Evolutionary conservation across 2,329 filamentous ascomycete species (phyloP).

Genomic region (Teratosphaeria destructans): DNA sequence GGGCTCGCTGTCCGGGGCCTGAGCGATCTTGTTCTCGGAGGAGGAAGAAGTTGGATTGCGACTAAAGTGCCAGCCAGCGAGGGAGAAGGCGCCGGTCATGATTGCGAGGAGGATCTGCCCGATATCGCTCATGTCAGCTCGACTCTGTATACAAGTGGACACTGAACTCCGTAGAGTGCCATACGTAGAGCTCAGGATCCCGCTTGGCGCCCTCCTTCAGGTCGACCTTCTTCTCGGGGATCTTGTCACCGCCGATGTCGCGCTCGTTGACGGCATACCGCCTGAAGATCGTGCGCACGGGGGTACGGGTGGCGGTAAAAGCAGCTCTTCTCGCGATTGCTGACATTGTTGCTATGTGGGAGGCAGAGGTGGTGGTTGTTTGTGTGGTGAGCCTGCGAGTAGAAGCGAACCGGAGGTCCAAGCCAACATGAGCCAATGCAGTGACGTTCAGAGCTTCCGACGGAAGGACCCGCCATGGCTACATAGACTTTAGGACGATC

Average conservation of each 20-base stretch:
- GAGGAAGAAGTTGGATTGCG: constrained; percentile 74
- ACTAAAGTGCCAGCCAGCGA: constrained; percentile 84
- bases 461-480: neutral
- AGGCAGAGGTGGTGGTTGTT: neutral
- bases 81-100: constrained; percentile 78
- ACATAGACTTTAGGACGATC: neutral
- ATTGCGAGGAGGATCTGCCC: constrained; percentile 78
- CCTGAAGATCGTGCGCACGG: constrained; percentile 20
- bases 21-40: constrained; percentile 67
- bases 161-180: constrained; percentile 14
- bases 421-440: neutral
- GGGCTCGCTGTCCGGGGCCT: constrained; percentile 72
- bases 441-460: neutral
- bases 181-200: constrained; percentile 67
- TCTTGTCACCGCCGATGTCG: neutral
- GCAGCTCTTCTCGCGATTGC: constrained; percentile 36
- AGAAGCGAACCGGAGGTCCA: neutral
- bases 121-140: neutral
- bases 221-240: constrained; percentile 29
- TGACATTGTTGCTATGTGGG: constrained; percentile 29
- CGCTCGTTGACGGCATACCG: neutral
- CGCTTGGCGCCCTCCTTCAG: constrained; percentile 55
- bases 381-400: neutral
- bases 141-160: neutral
- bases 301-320: constrained; percentile 33